Conservation (phyloP, 176 grass and related monocot species). For the Chrysopogon serrulatus region DNA sequence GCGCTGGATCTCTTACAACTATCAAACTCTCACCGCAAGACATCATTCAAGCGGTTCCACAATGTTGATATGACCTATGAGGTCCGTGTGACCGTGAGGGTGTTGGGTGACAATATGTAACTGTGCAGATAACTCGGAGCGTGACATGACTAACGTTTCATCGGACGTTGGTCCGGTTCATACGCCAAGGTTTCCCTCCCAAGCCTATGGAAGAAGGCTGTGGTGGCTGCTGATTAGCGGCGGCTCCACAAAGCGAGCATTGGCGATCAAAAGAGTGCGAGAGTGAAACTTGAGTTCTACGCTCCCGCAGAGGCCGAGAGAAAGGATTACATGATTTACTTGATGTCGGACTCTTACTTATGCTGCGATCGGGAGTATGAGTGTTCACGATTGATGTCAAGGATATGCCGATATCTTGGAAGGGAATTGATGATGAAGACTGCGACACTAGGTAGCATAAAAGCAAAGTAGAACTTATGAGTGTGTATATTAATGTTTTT, state of each 20-base stretch:
- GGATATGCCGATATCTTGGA: no score
- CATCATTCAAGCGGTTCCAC: no score
- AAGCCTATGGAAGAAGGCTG: conserved; percentile 97
- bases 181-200: conserved; percentile 69
- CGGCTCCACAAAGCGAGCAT: conserved; percentile 58
- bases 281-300: conserved; percentile 73
- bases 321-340: conserved; percentile 80
- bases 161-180: conserved; percentile 80
- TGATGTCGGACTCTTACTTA: conserved; percentile 91
- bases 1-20: no score
- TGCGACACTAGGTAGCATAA: not conserved
- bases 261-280: conserved; percentile 90
- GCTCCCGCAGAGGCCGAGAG: conserved; percentile 51
- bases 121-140: no score
- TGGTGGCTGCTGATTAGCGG: conserved; percentile 78
- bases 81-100: no score
- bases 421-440: conserved; percentile 27
- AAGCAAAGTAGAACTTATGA: not conserved
- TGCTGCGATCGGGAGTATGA: conserved; percentile 94
- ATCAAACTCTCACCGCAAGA: no score
- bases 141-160: conserved; percentile 49
- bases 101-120: no score
- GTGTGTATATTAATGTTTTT: not conserved
- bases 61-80: no score
- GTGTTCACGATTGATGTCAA: conserved; percentile 63